phyloP scores from a whole-genome alignment of 2,329 filamentous ascomycete genomes.

The Aspergillus brasiliensis region DNA sequence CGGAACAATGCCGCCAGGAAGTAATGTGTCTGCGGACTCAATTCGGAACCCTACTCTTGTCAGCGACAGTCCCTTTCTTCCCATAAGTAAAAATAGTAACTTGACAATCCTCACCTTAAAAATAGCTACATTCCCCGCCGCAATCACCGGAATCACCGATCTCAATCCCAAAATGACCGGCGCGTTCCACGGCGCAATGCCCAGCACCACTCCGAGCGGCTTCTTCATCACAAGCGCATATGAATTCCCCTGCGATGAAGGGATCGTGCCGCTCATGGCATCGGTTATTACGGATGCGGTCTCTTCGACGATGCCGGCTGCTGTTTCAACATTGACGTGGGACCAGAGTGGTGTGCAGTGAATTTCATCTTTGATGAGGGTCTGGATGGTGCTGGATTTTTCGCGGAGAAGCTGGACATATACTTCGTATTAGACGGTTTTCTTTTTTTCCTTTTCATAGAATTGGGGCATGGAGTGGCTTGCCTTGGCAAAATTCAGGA shows the following conservation, averaged over 20 bases:
- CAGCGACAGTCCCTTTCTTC: neutral
- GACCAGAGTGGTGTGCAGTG: slow-evolving; percentile 6
- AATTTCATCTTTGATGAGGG: slow-evolving; percentile 9
- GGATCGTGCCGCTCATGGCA: slow-evolving; percentile 2
- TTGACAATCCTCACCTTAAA: slow-evolving; percentile 53
- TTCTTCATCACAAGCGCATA: slow-evolving; percentile 67
- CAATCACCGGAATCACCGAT: slow-evolving; percentile 59
- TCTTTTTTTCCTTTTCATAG: neutral
- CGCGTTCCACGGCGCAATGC: slow-evolving; percentile 72
- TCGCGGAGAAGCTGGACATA: neutral
- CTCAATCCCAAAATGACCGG: slow-evolving; percentile 46
- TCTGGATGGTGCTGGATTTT: neutral
- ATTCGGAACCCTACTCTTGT: slow-evolving; percentile 31
- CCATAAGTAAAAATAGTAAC: neutral
- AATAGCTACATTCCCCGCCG: slow-evolving; percentile 68
- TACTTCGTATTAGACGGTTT: neutral
- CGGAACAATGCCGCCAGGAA: slow-evolving; percentile 39
- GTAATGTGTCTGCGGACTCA: slow-evolving; percentile 34
- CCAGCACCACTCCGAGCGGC: slow-evolving; percentile 72
- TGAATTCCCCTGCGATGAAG: slow-evolving; percentile 55
- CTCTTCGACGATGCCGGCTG: slow-evolving; percentile 3
- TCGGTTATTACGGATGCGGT: slow-evolving; percentile 18
- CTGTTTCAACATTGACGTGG: neutral
- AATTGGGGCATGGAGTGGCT: neutral
- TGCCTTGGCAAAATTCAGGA: neutral